phyloP scores from a whole-genome alignment of 2,329 filamentous ascomycete genomes.

The Colletotrichum coccodes region DNA sequence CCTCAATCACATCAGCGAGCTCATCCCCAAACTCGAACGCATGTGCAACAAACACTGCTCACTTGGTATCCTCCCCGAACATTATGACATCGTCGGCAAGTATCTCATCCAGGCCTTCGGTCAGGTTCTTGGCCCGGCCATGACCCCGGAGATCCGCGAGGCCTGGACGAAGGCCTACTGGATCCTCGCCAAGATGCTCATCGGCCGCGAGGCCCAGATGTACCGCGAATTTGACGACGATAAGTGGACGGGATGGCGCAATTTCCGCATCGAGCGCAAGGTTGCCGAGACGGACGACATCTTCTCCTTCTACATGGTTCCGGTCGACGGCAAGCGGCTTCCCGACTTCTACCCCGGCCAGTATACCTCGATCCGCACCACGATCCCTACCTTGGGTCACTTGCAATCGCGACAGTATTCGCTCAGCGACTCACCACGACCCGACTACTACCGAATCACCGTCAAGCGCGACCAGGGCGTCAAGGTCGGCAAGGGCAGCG shows the following conservation, averaged over 20 bases:
- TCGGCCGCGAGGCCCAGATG: constrained; percentile 70
- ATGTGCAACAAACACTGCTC: constrained; percentile 80
- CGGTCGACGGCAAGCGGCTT: constrained; percentile 68
- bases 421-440: constrained; percentile 71
- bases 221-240: constrained; percentile 65
- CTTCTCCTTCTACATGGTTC: constrained; percentile 75
- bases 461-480: constrained; percentile 73
- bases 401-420: constrained; percentile 79
- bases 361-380: constrained; percentile 73
- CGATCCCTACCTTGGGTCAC: constrained; percentile 66
- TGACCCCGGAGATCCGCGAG: constrained; percentile 71
- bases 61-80: constrained; percentile 73
- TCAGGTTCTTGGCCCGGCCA: constrained; percentile 71
- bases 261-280: constrained; percentile 73
- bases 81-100: constrained; percentile 77
- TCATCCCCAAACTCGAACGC: constrained; percentile 63
- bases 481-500: constrained; percentile 49
- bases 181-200: constrained; percentile 79
- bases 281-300: constrained; percentile 75
- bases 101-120: constrained; percentile 75
- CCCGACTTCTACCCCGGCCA: constrained; percentile 76
- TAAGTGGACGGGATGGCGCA: constrained; percentile 72
- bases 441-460: constrained; percentile 75
- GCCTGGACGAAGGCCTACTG: constrained; percentile 80
- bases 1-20: constrained; percentile 70